A percentile compares a stretch with the other conserved stretches of the same genome.
Conservation (phyloP, 495 filamentous ascomycete species). For the Hypoxylon trugodes region DNA sequence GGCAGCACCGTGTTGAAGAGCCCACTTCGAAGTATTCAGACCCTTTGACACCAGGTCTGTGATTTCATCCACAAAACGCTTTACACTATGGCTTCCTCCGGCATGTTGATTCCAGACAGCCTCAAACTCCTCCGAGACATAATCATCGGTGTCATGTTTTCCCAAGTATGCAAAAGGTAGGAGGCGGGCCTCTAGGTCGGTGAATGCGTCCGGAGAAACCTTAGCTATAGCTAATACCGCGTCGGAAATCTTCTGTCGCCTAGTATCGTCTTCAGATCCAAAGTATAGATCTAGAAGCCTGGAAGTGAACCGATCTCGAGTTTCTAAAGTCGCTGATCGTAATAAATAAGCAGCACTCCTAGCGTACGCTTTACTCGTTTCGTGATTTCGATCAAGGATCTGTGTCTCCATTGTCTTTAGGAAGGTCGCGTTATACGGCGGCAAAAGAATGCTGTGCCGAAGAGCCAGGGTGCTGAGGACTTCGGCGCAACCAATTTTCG, state of each 20-base stretch:
- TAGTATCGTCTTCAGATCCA: slow-evolving; percentile 74
- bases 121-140: slow-evolving; percentile 75
- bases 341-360: slow-evolving; percentile 85
- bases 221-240: slow-evolving; percentile 82
- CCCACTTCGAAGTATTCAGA: slow-evolving; percentile 82
- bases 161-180: slow-evolving; percentile 89
- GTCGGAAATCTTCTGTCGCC: slow-evolving; percentile 79
- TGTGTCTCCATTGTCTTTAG: slow-evolving; percentile 79
- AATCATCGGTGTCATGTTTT: slow-evolving; percentile 82
- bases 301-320: slow-evolving; percentile 70
- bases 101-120: slow-evolving; percentile 92
- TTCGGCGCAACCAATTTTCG: slow-evolving; percentile 87
- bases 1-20: slow-evolving; percentile 86
- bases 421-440: slow-evolving; percentile 78
- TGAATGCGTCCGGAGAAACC: slow-evolving; percentile 87
- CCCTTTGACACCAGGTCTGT: slow-evolving; percentile 69
- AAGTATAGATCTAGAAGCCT: slow-evolving; percentile 80
- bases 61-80: slow-evolving; percentile 86
- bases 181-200: slow-evolving; percentile 72
- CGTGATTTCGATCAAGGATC: slow-evolving; percentile 88
- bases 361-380: slow-evolving; percentile 86
- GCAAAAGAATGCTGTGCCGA: slow-evolving; percentile 74
- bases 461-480: slow-evolving; percentile 89
- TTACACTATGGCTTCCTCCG: slow-evolving; percentile 80
- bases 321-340: slow-evolving; percentile 73